Percentiles rank a stretch among this genome's conserved stretches.
These are phyloP conservation scores for Rhododendron williamsianum DNA, from an alignment of 148 eudicot genomes.

Conservation along the genomic window DNA sequence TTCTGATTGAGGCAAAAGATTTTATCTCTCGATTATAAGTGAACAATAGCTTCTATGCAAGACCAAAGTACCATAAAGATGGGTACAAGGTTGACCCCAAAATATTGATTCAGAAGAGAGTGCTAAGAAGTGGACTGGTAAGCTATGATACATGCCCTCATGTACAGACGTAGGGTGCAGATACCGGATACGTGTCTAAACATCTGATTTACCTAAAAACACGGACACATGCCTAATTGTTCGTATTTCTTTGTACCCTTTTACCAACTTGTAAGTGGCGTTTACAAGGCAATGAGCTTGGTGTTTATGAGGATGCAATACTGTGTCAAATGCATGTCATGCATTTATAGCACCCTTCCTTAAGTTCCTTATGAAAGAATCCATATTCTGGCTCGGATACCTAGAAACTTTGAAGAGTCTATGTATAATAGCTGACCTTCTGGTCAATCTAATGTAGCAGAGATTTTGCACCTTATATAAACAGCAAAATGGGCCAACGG, in stretches of 20 bases:
- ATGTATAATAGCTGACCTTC: neutral
- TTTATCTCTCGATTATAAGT: neutral
- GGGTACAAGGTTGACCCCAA: neutral
- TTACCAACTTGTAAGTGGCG: neutral
- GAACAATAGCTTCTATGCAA: neutral
- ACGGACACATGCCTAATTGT: neutral
- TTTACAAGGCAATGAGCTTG: neutral
- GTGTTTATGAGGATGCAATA: neutral
- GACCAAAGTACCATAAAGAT: constrained; percentile 8
- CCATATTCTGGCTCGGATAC: neutral
- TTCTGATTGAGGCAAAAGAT: neutral
- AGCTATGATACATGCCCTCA: neutral
- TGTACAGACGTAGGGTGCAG: neutral
- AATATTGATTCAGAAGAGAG: neutral
- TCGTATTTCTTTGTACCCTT: neutral
- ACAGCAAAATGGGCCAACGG: neutral
- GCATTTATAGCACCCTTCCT: neutral
- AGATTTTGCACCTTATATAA: constrained; percentile 4
- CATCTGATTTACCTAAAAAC: neutral
- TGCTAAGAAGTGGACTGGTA: neutral
- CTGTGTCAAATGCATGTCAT: neutral
- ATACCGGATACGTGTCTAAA: neutral
- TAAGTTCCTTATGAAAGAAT: neutral
- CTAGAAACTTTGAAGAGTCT: neutral
- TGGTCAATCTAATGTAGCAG: neutral